phyloP scores from a whole-genome alignment of 805 yeast species.

The Sugiyamaella marilandica region DNA sequence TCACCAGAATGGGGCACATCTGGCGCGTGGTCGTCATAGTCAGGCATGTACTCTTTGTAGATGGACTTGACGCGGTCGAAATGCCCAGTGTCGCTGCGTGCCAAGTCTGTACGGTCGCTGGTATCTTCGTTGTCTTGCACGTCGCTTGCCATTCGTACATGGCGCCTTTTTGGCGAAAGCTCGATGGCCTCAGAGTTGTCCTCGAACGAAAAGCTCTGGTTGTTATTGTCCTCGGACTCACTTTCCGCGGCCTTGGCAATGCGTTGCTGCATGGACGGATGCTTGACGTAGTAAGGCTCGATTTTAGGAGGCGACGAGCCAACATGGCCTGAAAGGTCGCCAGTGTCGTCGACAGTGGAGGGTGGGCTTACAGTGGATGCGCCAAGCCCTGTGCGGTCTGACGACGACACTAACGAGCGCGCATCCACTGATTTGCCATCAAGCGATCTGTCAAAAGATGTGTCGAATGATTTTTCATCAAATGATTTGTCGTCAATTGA shows the following conservation, averaged over 20 bases:
- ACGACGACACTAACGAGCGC: background rate
- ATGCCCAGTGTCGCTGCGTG: constrained; percentile 21
- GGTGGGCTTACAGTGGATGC: constrained; percentile 8
- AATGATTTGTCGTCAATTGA: background rate
- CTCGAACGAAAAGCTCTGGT: constrained; percentile 7
- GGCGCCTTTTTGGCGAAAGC: background rate
- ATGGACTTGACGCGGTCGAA: constrained; percentile 27
- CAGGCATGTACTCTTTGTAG: constrained; percentile 26
- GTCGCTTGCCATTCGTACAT: background rate
- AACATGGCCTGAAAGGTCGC: background rate
- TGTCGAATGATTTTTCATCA: background rate
- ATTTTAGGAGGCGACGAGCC: background rate
- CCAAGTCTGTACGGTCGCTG: constrained; percentile 6
- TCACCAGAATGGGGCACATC: constrained; percentile 1
- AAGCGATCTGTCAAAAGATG: background rate
- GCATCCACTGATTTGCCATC: no score
- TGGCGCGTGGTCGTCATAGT: constrained; percentile 8
- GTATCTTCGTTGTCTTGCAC: background rate
- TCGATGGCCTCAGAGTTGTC: background rate
- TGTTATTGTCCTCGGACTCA: background rate
- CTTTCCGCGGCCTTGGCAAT: background rate
- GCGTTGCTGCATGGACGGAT: background rate
- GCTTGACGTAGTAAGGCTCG: constrained; percentile 1
- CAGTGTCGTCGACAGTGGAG: constrained; percentile 1
- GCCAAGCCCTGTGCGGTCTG: background rate